These are phyloP conservation scores for Neurospora sp. DNA, from an alignment of 495 filamentous ascomycete species.

Conservation along the genomic window DNA sequence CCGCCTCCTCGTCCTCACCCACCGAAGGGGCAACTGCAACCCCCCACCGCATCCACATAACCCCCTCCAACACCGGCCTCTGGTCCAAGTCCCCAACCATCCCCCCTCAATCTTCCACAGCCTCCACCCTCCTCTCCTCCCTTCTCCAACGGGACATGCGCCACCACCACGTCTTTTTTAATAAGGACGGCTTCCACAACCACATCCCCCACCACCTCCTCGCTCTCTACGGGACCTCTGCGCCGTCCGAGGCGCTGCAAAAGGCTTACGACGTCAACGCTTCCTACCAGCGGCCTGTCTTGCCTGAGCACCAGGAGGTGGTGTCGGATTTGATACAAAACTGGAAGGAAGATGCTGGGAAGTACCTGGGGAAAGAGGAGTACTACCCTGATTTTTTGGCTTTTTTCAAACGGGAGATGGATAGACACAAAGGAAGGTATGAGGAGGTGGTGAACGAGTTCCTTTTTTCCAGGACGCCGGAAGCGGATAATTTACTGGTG, in stretches of 20 bases:
- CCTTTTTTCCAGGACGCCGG: slow-evolving; percentile 45
- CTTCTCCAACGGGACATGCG: slow-evolving; percentile 4
- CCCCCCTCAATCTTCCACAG: slow-evolving; percentile 43
- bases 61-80: slow-evolving; percentile 45
- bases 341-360: slow-evolving; percentile 33
- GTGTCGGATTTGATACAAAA: slow-evolving; percentile 44
- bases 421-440: slow-evolving; percentile 15
- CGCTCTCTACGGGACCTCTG: slow-evolving; percentile 66
- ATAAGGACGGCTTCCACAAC: slow-evolving; percentile 57
- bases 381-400: slow-evolving; percentile 59
- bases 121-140: neutral
- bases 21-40: slow-evolving; percentile 16
- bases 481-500: slow-evolving; percentile 8
- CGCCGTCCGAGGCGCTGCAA: slow-evolving; percentile 44
- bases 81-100: slow-evolving; percentile 18
- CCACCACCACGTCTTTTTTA: slow-evolving; percentile 72
- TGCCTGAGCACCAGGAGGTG: slow-evolving; percentile 29
- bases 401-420: slow-evolving; percentile 67
- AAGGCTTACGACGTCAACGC: slow-evolving; percentile 49
- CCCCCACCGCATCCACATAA: slow-evolving; percentile 49
- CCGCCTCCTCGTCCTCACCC: neutral
- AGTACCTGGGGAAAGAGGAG: slow-evolving; percentile 35
- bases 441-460: slow-evolving; percentile 50
- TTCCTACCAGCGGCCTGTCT: slow-evolving; percentile 47
- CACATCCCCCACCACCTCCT: slow-evolving; percentile 65